Conservation (phyloP, 2,329 filamentous ascomycete species). For the Atkinsonella hypoxylon region DNA sequence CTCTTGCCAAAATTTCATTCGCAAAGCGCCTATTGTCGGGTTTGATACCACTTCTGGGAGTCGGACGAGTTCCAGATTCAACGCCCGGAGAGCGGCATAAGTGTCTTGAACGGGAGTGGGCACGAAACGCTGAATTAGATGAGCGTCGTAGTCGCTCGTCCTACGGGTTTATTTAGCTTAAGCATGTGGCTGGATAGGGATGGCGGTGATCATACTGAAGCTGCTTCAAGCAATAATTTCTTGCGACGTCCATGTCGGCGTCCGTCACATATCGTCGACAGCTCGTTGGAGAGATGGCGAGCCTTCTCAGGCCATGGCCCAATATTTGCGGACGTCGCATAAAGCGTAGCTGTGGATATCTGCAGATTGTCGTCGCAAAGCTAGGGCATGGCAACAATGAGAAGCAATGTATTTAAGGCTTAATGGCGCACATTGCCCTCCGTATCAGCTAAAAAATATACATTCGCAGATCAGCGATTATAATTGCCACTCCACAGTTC, state of each 20-base stretch:
- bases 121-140: constrained; percentile 75
- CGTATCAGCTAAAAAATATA: constrained; percentile 4
- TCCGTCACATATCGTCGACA: constrained; percentile 36
- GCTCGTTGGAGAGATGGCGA: constrained; percentile 14
- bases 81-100: constrained; percentile 79
- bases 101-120: constrained; percentile 63
- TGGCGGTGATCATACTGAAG: constrained; percentile 28
- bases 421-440: constrained; percentile 9
- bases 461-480: neutral
- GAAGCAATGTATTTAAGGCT: neutral
- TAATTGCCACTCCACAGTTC: neutral
- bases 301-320: constrained; percentile 27
- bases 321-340: constrained; percentile 29
- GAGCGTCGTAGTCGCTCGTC: constrained; percentile 80
- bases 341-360: neutral
- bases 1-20: constrained; percentile 92
- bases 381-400: neutral
- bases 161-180: constrained; percentile 30
- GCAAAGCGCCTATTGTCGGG: constrained; percentile 74
- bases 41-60: constrained; percentile 85
- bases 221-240: constrained; percentile 42
- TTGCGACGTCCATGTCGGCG: constrained; percentile 38
- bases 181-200: too few species aligned
- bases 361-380: neutral
- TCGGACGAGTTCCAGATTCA: constrained; percentile 85